phyloP scores from a whole-genome alignment of 768 basidiomycete species.

The Lanmaoa rubissima region DNA sequence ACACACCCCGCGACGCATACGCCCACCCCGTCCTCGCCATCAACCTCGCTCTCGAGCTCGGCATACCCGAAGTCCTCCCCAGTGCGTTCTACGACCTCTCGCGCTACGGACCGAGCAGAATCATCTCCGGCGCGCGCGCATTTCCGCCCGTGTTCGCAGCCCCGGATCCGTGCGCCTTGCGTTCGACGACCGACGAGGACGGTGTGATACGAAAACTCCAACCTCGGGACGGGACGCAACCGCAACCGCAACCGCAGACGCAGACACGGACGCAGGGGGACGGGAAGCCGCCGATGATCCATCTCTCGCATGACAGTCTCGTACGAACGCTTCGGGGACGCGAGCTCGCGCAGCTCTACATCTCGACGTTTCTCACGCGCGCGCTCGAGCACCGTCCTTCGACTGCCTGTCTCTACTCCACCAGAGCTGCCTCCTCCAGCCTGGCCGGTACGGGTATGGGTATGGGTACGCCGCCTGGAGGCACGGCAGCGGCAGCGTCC shows the following conservation, averaged over 20 bases:
- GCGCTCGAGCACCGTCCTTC: constrained; percentile 57
- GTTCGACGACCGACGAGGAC: background rate
- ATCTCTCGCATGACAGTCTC: constrained; percentile 41
- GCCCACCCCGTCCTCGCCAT: constrained; percentile 72
- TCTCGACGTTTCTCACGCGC: constrained; percentile 56
- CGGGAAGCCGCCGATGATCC: constrained; percentile 11
- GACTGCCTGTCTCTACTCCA: constrained; percentile 44
- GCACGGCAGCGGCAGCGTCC: background rate
- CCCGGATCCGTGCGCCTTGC: constrained; percentile 18
- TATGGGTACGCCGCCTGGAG: no score
- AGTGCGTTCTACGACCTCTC: constrained; percentile 74
- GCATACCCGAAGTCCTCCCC: constrained; percentile 55
- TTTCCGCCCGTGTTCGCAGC: constrained; percentile 32
- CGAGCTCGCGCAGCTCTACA: constrained; percentile 59
- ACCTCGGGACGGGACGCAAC: background rate
- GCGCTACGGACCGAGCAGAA: constrained; percentile 69
- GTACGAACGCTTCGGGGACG: constrained; percentile 56
- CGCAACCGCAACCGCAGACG: no score
- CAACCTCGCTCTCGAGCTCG: constrained; percentile 65
- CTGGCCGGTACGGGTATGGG: no score
- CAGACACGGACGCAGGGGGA: background rate
- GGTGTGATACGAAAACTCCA: background rate
- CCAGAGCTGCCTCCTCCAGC: constrained; percentile 14
- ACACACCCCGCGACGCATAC: constrained; percentile 55
- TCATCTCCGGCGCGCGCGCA: constrained; percentile 49